Base-by-base conservation (phyloP, 805 yeast species). In the Limtongia smithiae region DNA sequence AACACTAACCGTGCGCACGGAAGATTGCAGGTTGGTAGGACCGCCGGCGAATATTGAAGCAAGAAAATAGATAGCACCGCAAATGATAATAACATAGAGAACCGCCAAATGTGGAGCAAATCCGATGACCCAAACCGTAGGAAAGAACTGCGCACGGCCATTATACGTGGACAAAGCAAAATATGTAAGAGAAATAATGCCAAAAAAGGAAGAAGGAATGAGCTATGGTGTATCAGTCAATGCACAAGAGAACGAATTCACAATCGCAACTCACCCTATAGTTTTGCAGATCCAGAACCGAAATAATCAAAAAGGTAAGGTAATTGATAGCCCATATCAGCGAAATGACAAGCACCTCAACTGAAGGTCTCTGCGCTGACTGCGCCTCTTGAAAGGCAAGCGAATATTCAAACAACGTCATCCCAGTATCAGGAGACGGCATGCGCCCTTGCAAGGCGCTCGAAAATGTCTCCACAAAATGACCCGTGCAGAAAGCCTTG, bases 391-490 rank as follows among this genome's bases (percentile, higher is more conserved):
- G 90, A 61, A 83, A 83, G 11, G 87, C 85, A 14, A 83, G 64
- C 3, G 91, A 82, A 59, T 80, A 83, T 63, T 85, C 93, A 65
- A 85, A 83, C 31, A 85, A 67, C 0, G 93, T 81, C 55, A 84
- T 69, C 0, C 87, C 87, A 14, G 82, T 76, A 48, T 83, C 90
- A 18, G 78, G 74, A 47, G 74, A 71, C 6, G 87, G 84, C 22
- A 68, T 65, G 37, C 70, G 70, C 8, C 85, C 85, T 47, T 75
- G 72, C 7, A 80, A 71, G 24, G 77, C 78, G 2, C 83, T 71
- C 8, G 80, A 70, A 59, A 83, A 80, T 0, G 87, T 79, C 65
- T 85, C 91, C 14, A 80, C 64, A 44, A 81, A 80, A 60, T 81
- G 81, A 59, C 80, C 79, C 21, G 76, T 62, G 62, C 90, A 82